phyloP scores from a whole-genome alignment of 139 green algal genomes.

The Chlorella sp. region DNA sequence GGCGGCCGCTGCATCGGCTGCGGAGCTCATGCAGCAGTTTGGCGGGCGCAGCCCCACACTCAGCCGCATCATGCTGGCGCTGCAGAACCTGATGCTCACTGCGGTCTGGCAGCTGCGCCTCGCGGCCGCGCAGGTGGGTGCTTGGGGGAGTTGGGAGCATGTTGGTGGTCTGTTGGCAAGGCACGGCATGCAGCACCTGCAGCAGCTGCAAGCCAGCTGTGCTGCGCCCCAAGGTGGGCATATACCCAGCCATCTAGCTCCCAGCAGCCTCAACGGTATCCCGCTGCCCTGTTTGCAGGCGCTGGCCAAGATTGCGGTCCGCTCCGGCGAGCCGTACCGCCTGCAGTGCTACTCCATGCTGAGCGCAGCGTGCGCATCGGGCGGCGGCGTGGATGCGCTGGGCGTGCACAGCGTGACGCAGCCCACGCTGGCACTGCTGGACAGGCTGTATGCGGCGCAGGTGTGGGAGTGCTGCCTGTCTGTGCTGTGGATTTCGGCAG shows the following conservation, averaged over 20 bases:
- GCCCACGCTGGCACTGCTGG: slow-evolving; percentile 52
- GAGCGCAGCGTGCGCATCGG: slow-evolving; percentile 1
- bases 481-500: slow-evolving; percentile 47
- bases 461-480: slow-evolving; percentile 76
- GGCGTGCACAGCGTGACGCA: slow-evolving; percentile 28
- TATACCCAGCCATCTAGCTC: too few relatives aligned
- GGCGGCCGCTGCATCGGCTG: neutral
- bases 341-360: slow-evolving; percentile 87
- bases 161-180: too few relatives aligned
- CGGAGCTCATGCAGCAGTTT: slow-evolving; percentile 38
- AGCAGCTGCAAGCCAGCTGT: too few relatives aligned
- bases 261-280: too few relatives aligned
- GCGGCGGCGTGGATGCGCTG: slow-evolving; percentile 36
- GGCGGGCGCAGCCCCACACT: slow-evolving; percentile 56
- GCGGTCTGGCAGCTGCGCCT: slow-evolving; percentile 54
- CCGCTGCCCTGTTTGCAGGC: slow-evolving; percentile 28
- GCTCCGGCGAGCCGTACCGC: slow-evolving; percentile 83
- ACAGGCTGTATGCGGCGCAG: slow-evolving; percentile 79
- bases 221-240: too few relatives aligned
- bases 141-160: too few relatives aligned
- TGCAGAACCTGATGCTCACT: slow-evolving; percentile 54
- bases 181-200: too few relatives aligned
- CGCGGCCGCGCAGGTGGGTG: slow-evolving; percentile 39
- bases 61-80: slow-evolving; percentile 49
- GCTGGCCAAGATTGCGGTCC: slow-evolving; percentile 76